Base-by-base conservation (phyloP, 2,329 filamentous ascomycete genomes). In the Ceratocystiopsis minuta region DNA sequence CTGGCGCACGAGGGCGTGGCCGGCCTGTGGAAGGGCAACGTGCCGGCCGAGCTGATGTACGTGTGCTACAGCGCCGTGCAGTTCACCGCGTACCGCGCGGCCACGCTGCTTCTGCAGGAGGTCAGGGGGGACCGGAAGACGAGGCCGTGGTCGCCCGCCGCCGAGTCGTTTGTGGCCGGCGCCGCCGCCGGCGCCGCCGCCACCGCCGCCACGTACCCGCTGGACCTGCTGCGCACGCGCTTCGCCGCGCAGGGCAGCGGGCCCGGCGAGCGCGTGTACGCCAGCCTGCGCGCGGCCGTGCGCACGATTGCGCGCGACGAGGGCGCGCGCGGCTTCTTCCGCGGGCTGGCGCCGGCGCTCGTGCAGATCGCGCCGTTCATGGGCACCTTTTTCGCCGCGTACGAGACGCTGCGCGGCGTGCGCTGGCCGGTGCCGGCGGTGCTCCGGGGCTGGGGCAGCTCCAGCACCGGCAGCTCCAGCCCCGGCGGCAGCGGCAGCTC, bases 21-120 rank as follows among this genome's bases (percentile, higher is more conserved):
- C 41, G 81, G 76, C 28, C 71, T 98, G 49, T 98, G 90, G 90
- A 96, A 96, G 67, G 90, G 90, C 57, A 98, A 98, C 57, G 76
- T 98, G 45, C 87, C 90, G 34, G 90, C 90, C 40, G 90, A 96
- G 67, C 63, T 90, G 48, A 77, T 98, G 63, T 98, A 98, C 63
- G 70, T 98, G 50, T 79, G 77, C 58, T 98, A 96, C 62, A 80
- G 84, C 48, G 81, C 81, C 48, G 67, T 83, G 32, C 90, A 98
- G 60, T 98, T 98, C 67, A 79, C 82, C 28, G 69, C 82, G 24
- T 98, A 98, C 64, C 80, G 85, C 44, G 75, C 75, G 40, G 70
- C 75, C 18, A 82, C 81, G 2, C 62, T 83, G 48, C 20, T 20
- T 4, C n/a, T n/a, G n/a, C n/a, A n/a, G n/a, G n/a, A n/a, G n/a